Evolutionary conservation across 2,329 filamentous ascomycete genomes (phyloP), one percentile per base, ranked within the genome.

Genomic region (Chaetomium globosum): DNA sequence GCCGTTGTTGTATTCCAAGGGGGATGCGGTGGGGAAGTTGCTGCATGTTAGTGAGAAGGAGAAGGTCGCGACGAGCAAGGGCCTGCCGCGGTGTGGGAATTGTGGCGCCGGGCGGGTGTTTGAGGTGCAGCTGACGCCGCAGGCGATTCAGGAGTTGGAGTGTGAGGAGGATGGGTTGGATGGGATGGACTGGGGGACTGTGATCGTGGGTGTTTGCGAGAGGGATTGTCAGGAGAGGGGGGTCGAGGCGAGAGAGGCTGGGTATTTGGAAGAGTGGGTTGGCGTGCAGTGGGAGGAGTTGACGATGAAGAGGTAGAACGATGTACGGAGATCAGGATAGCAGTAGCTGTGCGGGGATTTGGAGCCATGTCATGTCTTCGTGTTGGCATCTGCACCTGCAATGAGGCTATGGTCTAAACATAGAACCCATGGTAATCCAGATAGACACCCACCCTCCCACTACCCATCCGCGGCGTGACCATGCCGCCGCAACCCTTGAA

Each of bases 111-210:
- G 84, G 58, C 86, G 94, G 68, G 87, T 90, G 16, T 98, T 98
- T 75, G 95, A 99, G 82, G 82, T 97, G 65, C 95, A 99, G 81
- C 81, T 99, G 69, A 93, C 90, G 70, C 95, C 95, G 49, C 90
- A 96, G 75, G 89, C 93, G 3, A 99, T 99, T 72, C 87, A 87
- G 33, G 90, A 96, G 81, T 81, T 98, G 61, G 95, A 98, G 80
- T 88, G 85, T 1, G 90, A 93, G 51, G 88, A 89, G 64, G 76
- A 87, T 71, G 85, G 85, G 48, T 73, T 89, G 23, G 84, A 96
- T 81, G 95, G 93, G 0, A 99, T 99, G 95, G 95, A 99, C 73
- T 99, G 95, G 95, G 94, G 94, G 0, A 98, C 93, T 0, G 85
- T 99, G 9, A 87, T 99, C 65, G 81, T 98, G 46, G 93, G 87